A percentile compares a stretch with the other conserved stretches of the same genome.
Conservation (phyloP, 208 protist species). For the Acanthamoeba quina region DNA sequence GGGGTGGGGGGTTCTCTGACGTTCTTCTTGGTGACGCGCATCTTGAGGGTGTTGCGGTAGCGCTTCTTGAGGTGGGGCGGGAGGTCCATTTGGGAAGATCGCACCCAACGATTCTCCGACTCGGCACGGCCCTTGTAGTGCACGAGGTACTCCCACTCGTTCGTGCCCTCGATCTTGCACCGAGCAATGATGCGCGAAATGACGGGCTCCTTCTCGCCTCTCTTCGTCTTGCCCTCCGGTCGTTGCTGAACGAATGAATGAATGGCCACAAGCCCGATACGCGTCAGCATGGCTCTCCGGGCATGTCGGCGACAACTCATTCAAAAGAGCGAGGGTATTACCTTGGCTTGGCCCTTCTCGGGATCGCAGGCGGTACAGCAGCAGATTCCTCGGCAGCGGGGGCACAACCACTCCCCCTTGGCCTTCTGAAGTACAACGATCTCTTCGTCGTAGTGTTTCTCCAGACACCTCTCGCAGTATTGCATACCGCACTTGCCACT, state of each 20-base stretch:
- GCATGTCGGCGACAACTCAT: neutral
- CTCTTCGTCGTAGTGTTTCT: slow-evolving; percentile 68
- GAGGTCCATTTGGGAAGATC: neutral
- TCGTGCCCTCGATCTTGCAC: slow-evolving; percentile 17
- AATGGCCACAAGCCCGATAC: neutral
- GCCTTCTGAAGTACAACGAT: slow-evolving; percentile 60
- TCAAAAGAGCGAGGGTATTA: neutral
- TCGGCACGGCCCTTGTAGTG: slow-evolving; percentile 45
- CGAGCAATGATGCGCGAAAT: slow-evolving; percentile 57
- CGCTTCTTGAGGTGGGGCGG: slow-evolving; percentile 24
- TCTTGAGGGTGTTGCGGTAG: slow-evolving; percentile 53
- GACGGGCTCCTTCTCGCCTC: slow-evolving; percentile 13
- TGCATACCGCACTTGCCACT: slow-evolving; percentile 45
- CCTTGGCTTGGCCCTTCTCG: slow-evolving; percentile 13
- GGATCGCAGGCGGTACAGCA: slow-evolving; percentile 25
- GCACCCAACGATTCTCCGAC: slow-evolving; percentile 43
- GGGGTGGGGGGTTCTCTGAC: neutral
- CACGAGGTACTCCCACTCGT: slow-evolving; percentile 63
- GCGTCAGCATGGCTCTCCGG: neutral
- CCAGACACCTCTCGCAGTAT: slow-evolving; percentile 63
- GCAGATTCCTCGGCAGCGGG: slow-evolving; percentile 28
- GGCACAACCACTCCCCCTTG: slow-evolving; percentile 60
- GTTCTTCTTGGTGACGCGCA: slow-evolving; percentile 35
- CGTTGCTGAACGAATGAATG: neutral
- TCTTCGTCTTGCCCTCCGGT: neutral